Evolutionary conservation across 768 basidiomycete genomes (phyloP).

Genomic region (Agaricus sinodeliciosus): DNA sequence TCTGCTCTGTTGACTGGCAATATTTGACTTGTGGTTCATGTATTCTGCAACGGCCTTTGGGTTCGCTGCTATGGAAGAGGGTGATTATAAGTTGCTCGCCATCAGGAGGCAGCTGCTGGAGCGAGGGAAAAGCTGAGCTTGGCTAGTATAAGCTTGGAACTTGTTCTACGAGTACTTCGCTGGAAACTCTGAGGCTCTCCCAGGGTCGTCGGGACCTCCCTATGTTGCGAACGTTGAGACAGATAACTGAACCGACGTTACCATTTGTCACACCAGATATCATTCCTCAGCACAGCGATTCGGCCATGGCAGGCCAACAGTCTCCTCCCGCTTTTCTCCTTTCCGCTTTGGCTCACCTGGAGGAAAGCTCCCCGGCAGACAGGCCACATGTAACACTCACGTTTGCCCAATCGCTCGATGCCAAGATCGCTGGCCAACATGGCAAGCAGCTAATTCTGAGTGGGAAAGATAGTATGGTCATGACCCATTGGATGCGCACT

Average conservation of each 20-base stretch:
- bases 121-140: no score
- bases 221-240: no score
- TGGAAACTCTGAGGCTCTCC: no score
- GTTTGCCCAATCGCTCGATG: conserved; percentile 84
- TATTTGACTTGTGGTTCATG: background rate
- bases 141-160: no score
- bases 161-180: no score
- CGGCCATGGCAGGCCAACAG: background rate
- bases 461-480: conserved; percentile 79
- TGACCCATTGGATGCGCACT: conserved; percentile 95
- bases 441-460: conserved; percentile 78
- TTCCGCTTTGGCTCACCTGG: conserved; percentile 18
- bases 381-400: conserved; percentile 71
- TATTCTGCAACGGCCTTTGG: background rate
- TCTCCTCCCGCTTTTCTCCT: conserved; percentile 14
- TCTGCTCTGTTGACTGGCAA: background rate
- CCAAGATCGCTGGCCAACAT: conserved; percentile 72
- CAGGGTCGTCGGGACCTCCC: no score
- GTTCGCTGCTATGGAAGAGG: background rate
- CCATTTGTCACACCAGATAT: background rate
- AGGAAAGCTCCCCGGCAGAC: conserved; percentile 12
- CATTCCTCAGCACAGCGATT: background rate
- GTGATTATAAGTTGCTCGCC: no score
- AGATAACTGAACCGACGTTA: no score
- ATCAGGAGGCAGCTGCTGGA: no score